Evolutionary conservation across 192 early-diverging fungal genomes (phyloP).

Genomic region (Podila epigama): DNA sequence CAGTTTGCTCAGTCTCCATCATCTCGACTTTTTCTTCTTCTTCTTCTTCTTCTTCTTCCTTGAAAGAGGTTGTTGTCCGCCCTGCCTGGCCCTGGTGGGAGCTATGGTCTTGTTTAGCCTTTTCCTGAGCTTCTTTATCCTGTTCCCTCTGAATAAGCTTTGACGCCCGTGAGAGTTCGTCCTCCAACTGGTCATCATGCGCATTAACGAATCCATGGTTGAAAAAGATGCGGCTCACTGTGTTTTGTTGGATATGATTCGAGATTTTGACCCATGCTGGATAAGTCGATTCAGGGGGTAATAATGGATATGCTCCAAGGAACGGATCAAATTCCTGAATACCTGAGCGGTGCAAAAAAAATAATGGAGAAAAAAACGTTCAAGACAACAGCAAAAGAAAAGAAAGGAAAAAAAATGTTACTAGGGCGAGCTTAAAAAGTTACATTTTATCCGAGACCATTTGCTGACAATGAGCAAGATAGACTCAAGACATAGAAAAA

Average conservation of each 20-base stretch:
- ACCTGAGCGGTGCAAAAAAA: slow-evolving; percentile 53
- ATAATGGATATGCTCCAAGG: slow-evolving; percentile 84
- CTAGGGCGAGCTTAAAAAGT: too few species aligned
- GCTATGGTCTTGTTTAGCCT: slow-evolving; percentile 29
- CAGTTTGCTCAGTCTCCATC: slow-evolving; percentile 2
- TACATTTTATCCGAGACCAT: too few species aligned
- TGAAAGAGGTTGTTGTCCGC: slow-evolving; percentile 14
- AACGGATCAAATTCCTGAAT: slow-evolving; percentile 81
- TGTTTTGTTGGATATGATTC: slow-evolving; percentile 62
- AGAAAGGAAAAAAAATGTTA: too few species aligned
- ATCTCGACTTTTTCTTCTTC: slow-evolving; percentile 5
- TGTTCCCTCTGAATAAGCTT: slow-evolving; percentile 69
- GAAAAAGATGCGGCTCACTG: slow-evolving; percentile 11
- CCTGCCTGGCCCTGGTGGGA: slow-evolving; percentile 6
- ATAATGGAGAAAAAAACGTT: slow-evolving; percentile 7
- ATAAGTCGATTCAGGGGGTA: slow-evolving; percentile 67
- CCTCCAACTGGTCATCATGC: slow-evolving; percentile 57
- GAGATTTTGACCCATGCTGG: slow-evolving; percentile 83
- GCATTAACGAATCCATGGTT: slow-evolving; percentile 30
- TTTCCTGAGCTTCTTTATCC: slow-evolving; percentile 48
- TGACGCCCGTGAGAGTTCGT: slow-evolving; percentile 53
- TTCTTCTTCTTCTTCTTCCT: slow-evolving; percentile 24
- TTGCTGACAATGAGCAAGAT: too few species aligned
- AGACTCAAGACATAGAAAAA: too few species aligned
- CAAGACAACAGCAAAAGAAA: too few species aligned